Evolutionary conservation across 495 filamentous ascomycete species (phyloP).

Genomic region (Gamarada debralockiae): DNA sequence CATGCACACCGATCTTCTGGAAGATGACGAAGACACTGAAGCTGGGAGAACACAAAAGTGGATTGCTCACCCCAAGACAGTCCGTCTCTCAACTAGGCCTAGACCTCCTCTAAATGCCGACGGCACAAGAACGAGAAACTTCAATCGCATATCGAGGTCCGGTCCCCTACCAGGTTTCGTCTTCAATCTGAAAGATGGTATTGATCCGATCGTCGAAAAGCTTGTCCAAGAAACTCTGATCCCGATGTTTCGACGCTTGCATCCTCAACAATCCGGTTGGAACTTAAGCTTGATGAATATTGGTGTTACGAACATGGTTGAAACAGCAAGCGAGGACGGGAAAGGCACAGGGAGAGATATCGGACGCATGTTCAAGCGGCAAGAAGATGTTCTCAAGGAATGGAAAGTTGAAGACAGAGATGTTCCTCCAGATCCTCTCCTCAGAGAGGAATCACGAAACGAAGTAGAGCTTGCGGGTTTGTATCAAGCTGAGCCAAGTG

Average conservation of each 20-base stretch:
- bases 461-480: background rate
- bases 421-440: slow-evolving; percentile 23
- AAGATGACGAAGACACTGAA: slow-evolving; percentile 33
- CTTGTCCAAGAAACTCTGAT: slow-evolving; percentile 65
- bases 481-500: slow-evolving; percentile 19
- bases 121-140: slow-evolving; percentile 43
- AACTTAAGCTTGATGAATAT: slow-evolving; percentile 81
- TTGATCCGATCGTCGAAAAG: slow-evolving; percentile 57
- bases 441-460: background rate
- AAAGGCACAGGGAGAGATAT: slow-evolving; percentile 52
- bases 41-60: slow-evolving; percentile 39
- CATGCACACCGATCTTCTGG: slow-evolving; percentile 73
- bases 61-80: slow-evolving; percentile 64
- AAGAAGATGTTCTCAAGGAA: slow-evolving; percentile 59
- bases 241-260: slow-evolving; percentile 68
- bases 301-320: slow-evolving; percentile 80
- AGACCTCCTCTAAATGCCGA: slow-evolving; percentile 53
- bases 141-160: slow-evolving; percentile 66
- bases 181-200: slow-evolving; percentile 54
- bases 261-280: slow-evolving; percentile 59
- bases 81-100: slow-evolving; percentile 74
- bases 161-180: slow-evolving; percentile 66
- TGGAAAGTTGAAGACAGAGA: slow-evolving; percentile 54
- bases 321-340: slow-evolving; percentile 48
- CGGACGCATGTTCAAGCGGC: slow-evolving; percentile 62